Base-by-base conservation (phyloP, 2,329 filamentous ascomycete species). In the Exutisphaerella laricina region DNA sequence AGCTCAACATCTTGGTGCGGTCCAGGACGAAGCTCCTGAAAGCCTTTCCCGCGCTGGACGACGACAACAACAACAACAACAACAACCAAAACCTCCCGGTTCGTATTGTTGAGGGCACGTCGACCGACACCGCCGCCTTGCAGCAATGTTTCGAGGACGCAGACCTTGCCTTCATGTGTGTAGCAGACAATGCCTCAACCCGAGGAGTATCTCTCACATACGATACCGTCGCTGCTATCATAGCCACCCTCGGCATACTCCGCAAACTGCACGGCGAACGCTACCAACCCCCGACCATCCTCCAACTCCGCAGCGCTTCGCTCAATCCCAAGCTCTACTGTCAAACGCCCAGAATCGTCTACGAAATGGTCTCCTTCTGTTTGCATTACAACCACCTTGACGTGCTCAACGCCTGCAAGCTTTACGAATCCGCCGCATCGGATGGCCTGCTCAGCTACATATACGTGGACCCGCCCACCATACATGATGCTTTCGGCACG, bases 91-190 rank as follows among this genome's bases (percentile, higher is more conserved):
- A n/a, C n/a, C n/a, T n/a, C n/a, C n/a, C n/a, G n/a, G 36, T 53
- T 35, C 32, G 39, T 5, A 48, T 74, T 69, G 29, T 70, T 68
- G 1, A 64, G 65, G 53, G 72, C 66, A 23, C 70, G 54, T 21
- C 48, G 12, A 38, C 39, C 38, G 47, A 55, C 36, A 26, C 16
- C n/a, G 22, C 23, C 7, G 32, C 46, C 5, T 36, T 57, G 4
- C 34, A 48, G 22, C 5, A 40, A 10, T 55, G 43, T 17, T 46
- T 58, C n/a, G 20, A 40, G 20, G 34, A 46, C 37, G 48, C 49
- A 20, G 44, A 52, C 3, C 43, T 70, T 57, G 43, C 56, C 22
- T 48, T 49, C 38, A 44, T 41, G 33, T 58, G 55, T 41, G 51
- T 58, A 22, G 54, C 52, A 13, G 42, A 47, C 20, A 54, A 56